Percentiles rank a stretch among this genome's conserved stretches.
Conservation (phyloP, 2,329 filamentous ascomycete species). For the Helminthosporium solani region DNA sequence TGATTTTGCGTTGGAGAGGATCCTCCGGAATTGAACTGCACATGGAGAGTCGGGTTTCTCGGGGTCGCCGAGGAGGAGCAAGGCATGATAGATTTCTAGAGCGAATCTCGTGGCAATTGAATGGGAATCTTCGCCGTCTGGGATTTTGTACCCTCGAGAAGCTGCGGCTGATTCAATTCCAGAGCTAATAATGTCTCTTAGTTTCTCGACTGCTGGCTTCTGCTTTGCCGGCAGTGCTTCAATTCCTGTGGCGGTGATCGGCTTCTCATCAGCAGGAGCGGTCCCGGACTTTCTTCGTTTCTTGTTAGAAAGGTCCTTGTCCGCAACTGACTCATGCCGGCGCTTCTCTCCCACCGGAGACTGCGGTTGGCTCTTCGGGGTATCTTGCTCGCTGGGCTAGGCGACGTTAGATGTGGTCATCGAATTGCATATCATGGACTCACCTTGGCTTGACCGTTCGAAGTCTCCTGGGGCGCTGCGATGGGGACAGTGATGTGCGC, state of each 20-base stretch:
- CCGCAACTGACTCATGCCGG: slow-evolving; percentile 32
- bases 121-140: slow-evolving; percentile 63
- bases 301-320: slow-evolving; percentile 34
- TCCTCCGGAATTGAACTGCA: slow-evolving; percentile 67
- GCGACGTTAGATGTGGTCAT: slow-evolving; percentile 8
- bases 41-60: slow-evolving; percentile 49
- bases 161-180: slow-evolving; percentile 66
- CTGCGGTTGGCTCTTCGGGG: slow-evolving; percentile 32
- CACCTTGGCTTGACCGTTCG: slow-evolving; percentile 34
- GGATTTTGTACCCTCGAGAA: slow-evolving; percentile 62
- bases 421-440: not conserved
- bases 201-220: slow-evolving; percentile 66
- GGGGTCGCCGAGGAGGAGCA: slow-evolving; percentile 57
- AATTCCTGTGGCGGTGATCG: slow-evolving; percentile 11
- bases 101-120: slow-evolving; percentile 69
- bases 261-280: slow-evolving; percentile 26
- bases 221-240: slow-evolving; percentile 61
- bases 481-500: slow-evolving; percentile 4
- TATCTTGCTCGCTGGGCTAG: slow-evolving; percentile 21
- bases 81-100: slow-evolving; percentile 75
- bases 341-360: slow-evolving; percentile 42
- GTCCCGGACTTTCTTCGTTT: slow-evolving; percentile 44
- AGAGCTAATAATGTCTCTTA: slow-evolving; percentile 68
- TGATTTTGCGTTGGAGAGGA: slow-evolving; percentile 85
- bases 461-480: slow-evolving; percentile 14